Evolutionary conservation across 139 green algal species (phyloP).

Genomic region (Closterium sp.): DNA sequence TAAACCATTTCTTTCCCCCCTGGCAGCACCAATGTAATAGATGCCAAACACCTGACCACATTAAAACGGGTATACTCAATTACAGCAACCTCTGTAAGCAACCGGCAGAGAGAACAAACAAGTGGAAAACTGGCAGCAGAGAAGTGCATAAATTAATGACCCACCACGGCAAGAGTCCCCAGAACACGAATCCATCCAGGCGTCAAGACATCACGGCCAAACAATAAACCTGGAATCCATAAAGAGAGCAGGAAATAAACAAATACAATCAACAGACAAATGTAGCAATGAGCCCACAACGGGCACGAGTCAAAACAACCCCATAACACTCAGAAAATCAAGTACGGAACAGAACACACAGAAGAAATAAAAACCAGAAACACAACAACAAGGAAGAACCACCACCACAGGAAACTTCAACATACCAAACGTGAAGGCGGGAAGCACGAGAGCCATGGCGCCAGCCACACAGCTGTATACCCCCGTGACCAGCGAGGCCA

Average conservation of each 20-base stretch:
- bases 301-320: neutral
- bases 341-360: neutral
- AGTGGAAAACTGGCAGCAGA: too few species aligned
- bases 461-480: conserved; percentile 2
- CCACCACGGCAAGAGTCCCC: neutral
- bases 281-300: neutral
- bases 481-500: conserved; percentile 10
- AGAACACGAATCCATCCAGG: conserved; percentile 18
- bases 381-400: neutral
- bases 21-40: conserved; percentile 18
- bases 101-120: too few species aligned
- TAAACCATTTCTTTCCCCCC: neutral
- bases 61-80: too few species aligned
- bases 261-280: too few species aligned
- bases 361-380: neutral
- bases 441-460: neutral
- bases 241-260: too few species aligned
- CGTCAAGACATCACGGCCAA: neutral
- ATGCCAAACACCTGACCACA: conserved; percentile 27
- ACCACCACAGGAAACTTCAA: too few species aligned
- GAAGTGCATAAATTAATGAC: neutral
- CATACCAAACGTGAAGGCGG: conserved; percentile 7
- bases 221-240: conserved; percentile 9
- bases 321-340: neutral
- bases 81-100: too few species aligned